Base-by-base conservation (phyloP, 192 early-diverging fungal genomes). In the Spinellus fusiger region DNA sequence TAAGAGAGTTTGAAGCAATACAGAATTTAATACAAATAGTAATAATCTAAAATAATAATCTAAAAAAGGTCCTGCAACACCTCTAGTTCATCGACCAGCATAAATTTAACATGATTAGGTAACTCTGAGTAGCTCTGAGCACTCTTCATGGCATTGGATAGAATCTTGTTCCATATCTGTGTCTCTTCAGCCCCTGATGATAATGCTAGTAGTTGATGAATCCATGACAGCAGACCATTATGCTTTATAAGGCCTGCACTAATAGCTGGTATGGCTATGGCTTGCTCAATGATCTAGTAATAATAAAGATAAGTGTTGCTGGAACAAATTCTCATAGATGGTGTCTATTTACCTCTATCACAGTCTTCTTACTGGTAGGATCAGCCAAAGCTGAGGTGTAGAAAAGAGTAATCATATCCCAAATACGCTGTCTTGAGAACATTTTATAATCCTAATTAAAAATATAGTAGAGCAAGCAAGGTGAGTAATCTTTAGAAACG, bases 381-480 rank as follows among this genome's bases (percentile, higher is more conserved):
- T 93, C 91, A 20, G 80, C 79, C 44, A 89, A 64, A 3, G 77
- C 74, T 8, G 88, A 91, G 46, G 76, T 75, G 71, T 88, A 92
- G 56, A 84, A 89, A 4, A 75, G 71, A 13, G 78, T 64, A 49
- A 93, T 59, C 20, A 89, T 74, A 68, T 92, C 86, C 52, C 87
- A 70, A 16, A 89, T 80, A 69, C 85, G 81, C 28, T 91, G 77
- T 47, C 89, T 76, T 58, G 77, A 78, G 62, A 84, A 89, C 4
- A 87, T 37, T 25, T 73, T 70, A 59, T 85, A 92, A 59, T 93
- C 91, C 69, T 84, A 52, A 12, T 16, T 10, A 47, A 35, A 20
- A 18, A 73, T 16, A 27, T 31, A 69, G 37, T 50, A 40, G 8
- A 3, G 26, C 12, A 4, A 27, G 5, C 12, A 4, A 2, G 4